Conservation (phyloP, 2,329 filamentous ascomycete species). For the Uncinocarpus reesii region DNA sequence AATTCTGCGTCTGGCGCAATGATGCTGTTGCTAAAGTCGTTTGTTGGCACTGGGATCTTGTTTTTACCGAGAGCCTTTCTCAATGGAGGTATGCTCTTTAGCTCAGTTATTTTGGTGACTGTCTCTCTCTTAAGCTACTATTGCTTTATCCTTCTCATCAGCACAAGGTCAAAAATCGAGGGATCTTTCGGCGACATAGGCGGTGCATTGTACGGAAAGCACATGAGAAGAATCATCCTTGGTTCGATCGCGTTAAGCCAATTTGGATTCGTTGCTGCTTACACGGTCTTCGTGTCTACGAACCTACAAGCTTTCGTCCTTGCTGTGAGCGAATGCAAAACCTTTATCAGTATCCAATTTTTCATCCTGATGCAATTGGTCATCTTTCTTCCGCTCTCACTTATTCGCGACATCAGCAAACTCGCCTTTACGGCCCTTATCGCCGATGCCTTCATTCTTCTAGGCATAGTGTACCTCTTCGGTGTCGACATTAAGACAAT, state of each 20-base stretch:
- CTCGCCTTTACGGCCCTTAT: slow-evolving; percentile 89
- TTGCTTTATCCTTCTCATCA: slow-evolving; percentile 89
- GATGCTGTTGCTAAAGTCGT: slow-evolving; percentile 85
- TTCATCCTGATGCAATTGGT: slow-evolving; percentile 92
- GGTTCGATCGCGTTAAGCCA: slow-evolving; percentile 90
- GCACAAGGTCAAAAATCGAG: slow-evolving; percentile 71
- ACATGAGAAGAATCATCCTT: slow-evolving; percentile 80
- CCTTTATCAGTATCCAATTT: slow-evolving; percentile 73
- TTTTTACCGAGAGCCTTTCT: slow-evolving; percentile 88
- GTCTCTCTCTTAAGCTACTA: slow-evolving; percentile 88
- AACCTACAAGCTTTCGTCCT: slow-evolving; percentile 92
- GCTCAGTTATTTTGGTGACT: slow-evolving; percentile 74
- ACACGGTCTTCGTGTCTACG: slow-evolving; percentile 93
- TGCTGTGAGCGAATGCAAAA: slow-evolving; percentile 79
- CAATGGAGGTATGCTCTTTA: slow-evolving; percentile 96
- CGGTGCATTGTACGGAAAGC: slow-evolving; percentile 77
- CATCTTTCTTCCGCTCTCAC: slow-evolving; percentile 85
- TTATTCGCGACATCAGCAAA: slow-evolving; percentile 94
- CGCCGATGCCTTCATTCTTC: slow-evolving; percentile 85
- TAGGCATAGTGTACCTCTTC: slow-evolving; percentile 86
- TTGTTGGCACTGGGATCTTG: slow-evolving; percentile 90
- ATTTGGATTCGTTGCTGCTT: slow-evolving; percentile 86
- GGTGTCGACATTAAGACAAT: slow-evolving; percentile 90
- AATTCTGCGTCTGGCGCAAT: slow-evolving; percentile 71
- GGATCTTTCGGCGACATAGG: slow-evolving; percentile 98